phyloP scores from a whole-genome alignment of 148 eudicot species.

The Silene conica region DNA sequence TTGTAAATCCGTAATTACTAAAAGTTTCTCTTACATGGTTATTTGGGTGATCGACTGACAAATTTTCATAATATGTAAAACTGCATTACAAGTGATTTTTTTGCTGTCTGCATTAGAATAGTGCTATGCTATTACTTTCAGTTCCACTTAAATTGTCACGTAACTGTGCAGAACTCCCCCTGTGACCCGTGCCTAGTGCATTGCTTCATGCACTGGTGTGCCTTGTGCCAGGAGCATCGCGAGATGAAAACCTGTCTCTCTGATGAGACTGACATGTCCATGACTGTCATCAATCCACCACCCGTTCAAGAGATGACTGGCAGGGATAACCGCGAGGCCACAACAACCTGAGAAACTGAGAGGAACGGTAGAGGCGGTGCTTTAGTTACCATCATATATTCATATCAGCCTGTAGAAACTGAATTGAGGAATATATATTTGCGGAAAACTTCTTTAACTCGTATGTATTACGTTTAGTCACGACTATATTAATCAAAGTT shows the following conservation, averaged over 20 bases:
- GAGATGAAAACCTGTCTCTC: constrained; percentile 92
- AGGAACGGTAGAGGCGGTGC: too few relatives aligned
- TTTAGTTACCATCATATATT: constrained; percentile 25
- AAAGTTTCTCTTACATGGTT: neutral
- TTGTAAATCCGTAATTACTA: neutral
- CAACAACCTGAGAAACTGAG: too few relatives aligned
- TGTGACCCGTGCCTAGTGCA: constrained; percentile 91
- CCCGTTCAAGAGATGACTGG: constrained; percentile 78
- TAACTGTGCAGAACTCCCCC: constrained; percentile 68
- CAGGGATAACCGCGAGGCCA: too few relatives aligned
- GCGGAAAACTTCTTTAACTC: constrained; percentile 14
- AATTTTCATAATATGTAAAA: too few relatives aligned
- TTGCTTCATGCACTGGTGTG: constrained; percentile 98
- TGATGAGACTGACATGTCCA: constrained; percentile 43
- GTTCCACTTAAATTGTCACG: constrained; percentile 1
- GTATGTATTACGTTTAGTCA: too few relatives aligned
- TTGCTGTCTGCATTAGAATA: too few relatives aligned
- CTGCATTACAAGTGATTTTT: too few relatives aligned
- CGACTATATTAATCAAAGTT: too few relatives aligned
- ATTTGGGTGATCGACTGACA: neutral
- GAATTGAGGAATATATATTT: constrained; percentile 12
- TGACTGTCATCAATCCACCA: constrained; percentile 80
- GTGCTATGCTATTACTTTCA: neutral
- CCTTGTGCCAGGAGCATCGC: constrained; percentile 96
- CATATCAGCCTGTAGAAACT: constrained; percentile 15